phyloP scores from a whole-genome alignment of 495 filamentous ascomycete species.

The Neurospora sp. region DNA sequence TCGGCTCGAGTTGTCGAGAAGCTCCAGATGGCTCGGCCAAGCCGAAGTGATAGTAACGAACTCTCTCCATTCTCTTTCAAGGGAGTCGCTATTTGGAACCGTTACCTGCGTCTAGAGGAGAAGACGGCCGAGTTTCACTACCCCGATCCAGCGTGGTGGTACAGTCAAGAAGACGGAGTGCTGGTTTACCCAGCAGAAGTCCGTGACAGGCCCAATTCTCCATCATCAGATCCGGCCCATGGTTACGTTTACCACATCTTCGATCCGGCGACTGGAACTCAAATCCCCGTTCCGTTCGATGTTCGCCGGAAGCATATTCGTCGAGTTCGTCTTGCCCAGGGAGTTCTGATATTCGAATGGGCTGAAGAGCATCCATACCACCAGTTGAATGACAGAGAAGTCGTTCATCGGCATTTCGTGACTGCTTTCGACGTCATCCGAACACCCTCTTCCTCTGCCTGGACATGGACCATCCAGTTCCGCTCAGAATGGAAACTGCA shows the following conservation, averaged over 20 bases:
- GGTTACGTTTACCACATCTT: conserved; percentile 39
- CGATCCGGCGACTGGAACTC: conserved; percentile 40
- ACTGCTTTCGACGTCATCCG: conserved; percentile 48
- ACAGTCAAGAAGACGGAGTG: conserved; percentile 44
- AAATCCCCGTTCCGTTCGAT: conserved; percentile 45
- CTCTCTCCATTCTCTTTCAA: conserved; percentile 31
- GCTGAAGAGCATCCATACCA: conserved; percentile 49
- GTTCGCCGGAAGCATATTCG: conserved; percentile 45
- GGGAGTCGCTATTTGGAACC: conserved; percentile 46
- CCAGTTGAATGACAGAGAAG: conserved; percentile 47
- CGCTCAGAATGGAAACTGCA: conserved; percentile 66
- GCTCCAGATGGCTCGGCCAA: conserved; percentile 20
- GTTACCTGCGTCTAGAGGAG: conserved; percentile 39
- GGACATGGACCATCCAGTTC: conserved; percentile 38
- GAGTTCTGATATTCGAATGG: conserved; percentile 56
- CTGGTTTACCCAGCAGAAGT: conserved; percentile 41
- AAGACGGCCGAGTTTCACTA: conserved; percentile 36
- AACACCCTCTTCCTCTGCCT: conserved; percentile 2
- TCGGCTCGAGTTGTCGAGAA: conserved; percentile 41
- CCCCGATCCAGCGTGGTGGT: conserved; percentile 49
- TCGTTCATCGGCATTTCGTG: conserved; percentile 54
- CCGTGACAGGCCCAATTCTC: conserved; percentile 15
- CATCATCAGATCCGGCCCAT: background rate
- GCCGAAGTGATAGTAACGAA: background rate
- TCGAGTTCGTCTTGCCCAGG: conserved; percentile 45